Base-by-base conservation (phyloP, 164 flowering plant species). In the Tetrastigma voinierianum region DNA sequence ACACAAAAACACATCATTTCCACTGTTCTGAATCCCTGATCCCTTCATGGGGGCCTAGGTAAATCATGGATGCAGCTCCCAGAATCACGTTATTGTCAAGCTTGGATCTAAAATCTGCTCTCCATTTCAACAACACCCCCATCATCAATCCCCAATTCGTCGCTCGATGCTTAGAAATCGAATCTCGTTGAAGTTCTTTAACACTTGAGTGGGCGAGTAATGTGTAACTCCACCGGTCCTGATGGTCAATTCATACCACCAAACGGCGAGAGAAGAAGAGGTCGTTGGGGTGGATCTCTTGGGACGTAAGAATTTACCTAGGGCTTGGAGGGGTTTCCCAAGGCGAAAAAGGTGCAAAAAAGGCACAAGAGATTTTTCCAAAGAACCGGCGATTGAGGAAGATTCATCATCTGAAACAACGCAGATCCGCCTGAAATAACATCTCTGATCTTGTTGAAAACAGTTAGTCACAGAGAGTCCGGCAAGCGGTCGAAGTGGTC, bases 161-260 rank as follows among this genome's bases (percentile, higher is more conserved):
- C n/a, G n/a, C n/a, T n/a, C n/a, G n/a, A n/a, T n/a, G n/a, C n/a
- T n/a, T n/a, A n/a, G n/a, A n/a, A n/a, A n/a, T n/a, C n/a, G n/a
- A n/a, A n/a, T n/a, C n/a, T n/a, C n/a, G n/a, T n/a, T n/a, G n/a
- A n/a, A n/a, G n/a, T n/a, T n/a, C n/a, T n/a, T n/a, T n/a, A n/a
- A n/a, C n/a, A 93, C 97, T 72, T 91, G 96, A 3, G 92, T 84
- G 0, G 98, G 97, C 0, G 97, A 93, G 78, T 91, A 93, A 49
- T 89, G 96, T 18, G 98, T 89, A 12, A 91, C 90, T 2, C 81
- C 86, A 18, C 75, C 81, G 32, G n/a, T n/a, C n/a, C n/a, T n/a
- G n/a, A n/a, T 75, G 82, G 46, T 80, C 92, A 25, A 60, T 51
- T 72, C 18, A n/a, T n/a, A n/a, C n/a, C n/a, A n/a, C 60, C 69